Evolutionary conservation across 768 basidiomycete genomes (phyloP).

Genomic region (Russula lepida): DNA sequence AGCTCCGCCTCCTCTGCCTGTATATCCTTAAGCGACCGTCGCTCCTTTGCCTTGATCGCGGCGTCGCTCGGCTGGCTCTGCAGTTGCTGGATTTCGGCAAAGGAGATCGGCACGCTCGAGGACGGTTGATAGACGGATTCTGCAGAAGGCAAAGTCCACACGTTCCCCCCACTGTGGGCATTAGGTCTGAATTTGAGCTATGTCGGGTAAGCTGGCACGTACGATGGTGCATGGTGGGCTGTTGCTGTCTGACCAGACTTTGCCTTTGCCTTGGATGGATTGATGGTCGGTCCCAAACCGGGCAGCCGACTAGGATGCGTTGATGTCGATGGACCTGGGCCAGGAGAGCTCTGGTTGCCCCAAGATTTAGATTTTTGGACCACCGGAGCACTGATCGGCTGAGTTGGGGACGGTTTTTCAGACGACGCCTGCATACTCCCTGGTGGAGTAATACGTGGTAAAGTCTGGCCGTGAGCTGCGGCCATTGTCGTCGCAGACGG

Average conservation of each 20-base stretch:
- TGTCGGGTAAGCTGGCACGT: not conserved
- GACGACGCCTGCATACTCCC: not conserved
- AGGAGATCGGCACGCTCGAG: constrained; percentile 39
- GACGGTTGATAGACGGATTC: constrained; percentile 36
- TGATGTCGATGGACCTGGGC: not conserved
- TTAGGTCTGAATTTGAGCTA: not conserved
- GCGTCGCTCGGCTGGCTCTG: constrained; percentile 50
- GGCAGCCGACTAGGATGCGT: constrained; percentile 16
- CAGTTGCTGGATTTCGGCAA: constrained; percentile 76
- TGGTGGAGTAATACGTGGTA: not conserved
- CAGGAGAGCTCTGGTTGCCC: not conserved
- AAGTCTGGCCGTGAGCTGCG: not conserved
- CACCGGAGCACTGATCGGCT: not conserved
- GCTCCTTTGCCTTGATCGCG: constrained; percentile 34
- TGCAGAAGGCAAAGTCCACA: constrained; percentile 56
- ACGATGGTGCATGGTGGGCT: constrained; percentile 46
- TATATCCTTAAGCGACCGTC: constrained; percentile 67
- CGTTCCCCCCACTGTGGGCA: constrained; percentile 37
- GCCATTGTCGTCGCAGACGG: not conserved
- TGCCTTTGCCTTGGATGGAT: constrained; percentile 33
- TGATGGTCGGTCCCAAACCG: constrained; percentile 56
- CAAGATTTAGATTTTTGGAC: constrained; percentile 2
- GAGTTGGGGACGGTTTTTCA: not conserved
- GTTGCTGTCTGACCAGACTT: constrained; percentile 26
- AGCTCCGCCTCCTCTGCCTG: constrained; percentile 72